phyloP scores from a whole-genome alignment of 495 filamentous ascomycete species.

The Cladorrhinum samala region DNA sequence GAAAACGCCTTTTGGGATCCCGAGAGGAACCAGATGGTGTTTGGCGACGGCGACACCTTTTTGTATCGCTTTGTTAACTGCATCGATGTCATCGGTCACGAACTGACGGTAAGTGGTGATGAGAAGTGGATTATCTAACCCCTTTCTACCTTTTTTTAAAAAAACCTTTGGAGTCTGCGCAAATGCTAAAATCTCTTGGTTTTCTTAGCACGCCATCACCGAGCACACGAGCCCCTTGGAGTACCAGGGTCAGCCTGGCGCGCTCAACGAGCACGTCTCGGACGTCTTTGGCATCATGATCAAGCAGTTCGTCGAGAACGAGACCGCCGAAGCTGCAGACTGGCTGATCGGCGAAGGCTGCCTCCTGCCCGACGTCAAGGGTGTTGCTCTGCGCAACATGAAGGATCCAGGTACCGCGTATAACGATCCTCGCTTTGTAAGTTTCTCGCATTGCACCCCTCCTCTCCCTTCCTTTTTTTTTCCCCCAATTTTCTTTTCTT shows the following conservation, averaged over 20 bases:
- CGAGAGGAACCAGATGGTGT: constrained; percentile 35
- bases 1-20: constrained; percentile 39
- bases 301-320: constrained; percentile 41
- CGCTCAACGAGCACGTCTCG: constrained; percentile 47
- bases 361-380: constrained; percentile 38
- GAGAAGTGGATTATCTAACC: too few relatives aligned
- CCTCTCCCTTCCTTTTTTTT: neutral
- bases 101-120: too few relatives aligned
- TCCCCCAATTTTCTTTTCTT: constrained; percentile 1
- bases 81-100: constrained; percentile 48
- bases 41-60: constrained; percentile 42
- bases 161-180: too few relatives aligned
- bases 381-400: constrained; percentile 42
- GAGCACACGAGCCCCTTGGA: constrained; percentile 38
- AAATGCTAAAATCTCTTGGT: too few relatives aligned
- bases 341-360: constrained; percentile 49
- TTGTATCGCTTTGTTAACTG: constrained; percentile 35
- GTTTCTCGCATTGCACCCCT: too few relatives aligned
- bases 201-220: constrained; percentile 47
- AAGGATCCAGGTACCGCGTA: constrained; percentile 46
- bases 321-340: constrained; percentile 39
- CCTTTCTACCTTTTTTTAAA: too few relatives aligned
- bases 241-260: constrained; percentile 41
- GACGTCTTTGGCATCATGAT: constrained; percentile 51
- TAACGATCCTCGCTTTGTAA: constrained; percentile 39